Conservation (phyloP, 345 rosid species). For the Camelina laxa region DNA sequence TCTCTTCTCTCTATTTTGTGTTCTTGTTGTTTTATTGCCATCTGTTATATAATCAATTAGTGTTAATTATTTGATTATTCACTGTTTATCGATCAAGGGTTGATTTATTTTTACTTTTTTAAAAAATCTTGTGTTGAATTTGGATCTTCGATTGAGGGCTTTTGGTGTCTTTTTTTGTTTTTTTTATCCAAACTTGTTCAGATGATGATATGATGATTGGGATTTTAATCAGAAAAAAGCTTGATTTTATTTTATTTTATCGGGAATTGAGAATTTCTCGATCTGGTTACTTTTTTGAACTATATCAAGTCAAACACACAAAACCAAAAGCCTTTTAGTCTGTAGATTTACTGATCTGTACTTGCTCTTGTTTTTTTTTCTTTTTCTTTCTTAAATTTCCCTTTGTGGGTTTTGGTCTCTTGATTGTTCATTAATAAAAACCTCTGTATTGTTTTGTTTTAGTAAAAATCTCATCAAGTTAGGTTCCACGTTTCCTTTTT, state of each 20-base stretch:
- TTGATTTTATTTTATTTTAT: background rate
- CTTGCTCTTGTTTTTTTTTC: background rate
- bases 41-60: background rate
- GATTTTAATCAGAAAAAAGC: background rate
- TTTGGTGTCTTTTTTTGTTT: constrained; percentile 11
- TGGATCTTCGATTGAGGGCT: constrained; percentile 31
- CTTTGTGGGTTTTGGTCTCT: constrained; percentile 8
- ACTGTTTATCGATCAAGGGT: background rate
- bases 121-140: background rate
- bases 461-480: constrained; percentile 27
- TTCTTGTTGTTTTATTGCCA: background rate
- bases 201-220: constrained; percentile 8
- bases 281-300: background rate
- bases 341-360: constrained; percentile 33
- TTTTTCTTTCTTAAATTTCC: background rate
- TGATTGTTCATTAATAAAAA: constrained; percentile 1
- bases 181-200: background rate
- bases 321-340: background rate
- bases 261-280: background rate
- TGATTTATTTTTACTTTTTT: background rate
- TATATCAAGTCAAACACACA: constrained; percentile 10
- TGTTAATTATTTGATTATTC: constrained; percentile 3
- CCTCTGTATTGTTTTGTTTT: constrained; percentile 20
- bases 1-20: constrained; percentile 1
- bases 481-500: constrained; percentile 21